Base-by-base conservation (phyloP, 768 basidiomycete genomes). In the Wakefieldia striispora region DNA sequence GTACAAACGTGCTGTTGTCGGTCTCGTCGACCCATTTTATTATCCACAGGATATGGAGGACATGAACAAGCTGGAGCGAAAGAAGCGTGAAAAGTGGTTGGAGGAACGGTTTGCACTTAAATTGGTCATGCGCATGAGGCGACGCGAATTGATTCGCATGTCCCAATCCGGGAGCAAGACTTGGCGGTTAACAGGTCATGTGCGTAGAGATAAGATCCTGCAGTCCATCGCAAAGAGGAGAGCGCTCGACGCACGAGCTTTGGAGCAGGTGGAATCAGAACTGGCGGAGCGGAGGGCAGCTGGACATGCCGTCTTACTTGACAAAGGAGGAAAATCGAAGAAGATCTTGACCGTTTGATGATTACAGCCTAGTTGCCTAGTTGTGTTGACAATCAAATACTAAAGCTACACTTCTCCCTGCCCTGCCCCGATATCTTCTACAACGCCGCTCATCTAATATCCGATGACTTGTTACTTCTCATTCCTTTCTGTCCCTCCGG, bases 1-100 rank as follows among this genome's bases (percentile, higher is more conserved):
- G 19, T 95, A 91, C 74, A 97, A 97, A 65, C 86, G 91, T 31
- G 92, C 92, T 3, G 84, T 95, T 31, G 91, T 97, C 19, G 94
- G 94, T 24, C 78, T 97, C 48, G 82, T 86, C 21, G 86, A 95
- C 55, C 94, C 94, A 2, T 97, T 97, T 75, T 92, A 95, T 73
- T 95, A 93, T 65, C 94, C 94, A 0, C 80, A 79, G 46, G 81
- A 86, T 40, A 51, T 84, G 52, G 90, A 88, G 61, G 92, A 92
- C 65, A 88, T 95, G 86, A 64, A 59, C 43, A 62, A 57, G n/a
- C 68, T 75, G 42, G 78, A 83, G 53, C 75, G 80, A 51, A 66
- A 70, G 58, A 71, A 74, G 55, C 75, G 84, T 21, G 75, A 83
- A 68, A 72, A 79, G 38, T 82, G 77, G 77, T 59, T 92, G 39